These are phyloP conservation scores for Aureobasidium sp. DNA, from an alignment of 2,329 filamentous ascomycete genomes.

Conservation along the genomic window DNA sequence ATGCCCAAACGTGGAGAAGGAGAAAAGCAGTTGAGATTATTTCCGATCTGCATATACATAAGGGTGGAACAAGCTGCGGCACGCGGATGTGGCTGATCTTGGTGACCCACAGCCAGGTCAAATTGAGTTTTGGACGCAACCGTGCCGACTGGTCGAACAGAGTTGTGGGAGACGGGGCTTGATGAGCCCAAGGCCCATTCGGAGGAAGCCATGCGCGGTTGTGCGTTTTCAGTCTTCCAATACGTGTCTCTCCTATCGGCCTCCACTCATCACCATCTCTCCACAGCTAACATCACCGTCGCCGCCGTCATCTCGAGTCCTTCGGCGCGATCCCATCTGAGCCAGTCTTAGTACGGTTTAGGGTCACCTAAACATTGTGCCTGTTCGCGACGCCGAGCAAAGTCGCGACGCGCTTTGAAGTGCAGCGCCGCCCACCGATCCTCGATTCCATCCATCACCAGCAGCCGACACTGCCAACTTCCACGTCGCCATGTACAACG, in stretches of 20 bases:
- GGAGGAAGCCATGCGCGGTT: conserved; percentile 1
- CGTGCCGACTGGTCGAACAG: conserved; percentile 9
- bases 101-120: neutral
- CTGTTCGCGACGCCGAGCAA: conserved; percentile 6
- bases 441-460: neutral
- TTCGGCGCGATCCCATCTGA: neutral
- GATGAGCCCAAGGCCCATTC: neutral
- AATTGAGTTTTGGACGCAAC: conserved; percentile 4
- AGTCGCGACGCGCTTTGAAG: conserved; percentile 1
- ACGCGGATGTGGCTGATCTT: neutral
- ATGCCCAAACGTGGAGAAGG: neutral
- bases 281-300: neutral
- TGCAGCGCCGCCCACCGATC: neutral
- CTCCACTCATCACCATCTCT: neutral
- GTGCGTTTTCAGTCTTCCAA: neutral
- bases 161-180: conserved; percentile 5
- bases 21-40: neutral
- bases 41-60: neutral
- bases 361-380: neutral
- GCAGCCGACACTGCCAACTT: neutral
- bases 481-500: conserved; percentile 64
- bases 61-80: neutral
- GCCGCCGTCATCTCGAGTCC: neutral
- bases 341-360: neutral
- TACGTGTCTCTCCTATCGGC: conserved; percentile 1